These are phyloP conservation scores for Penicillium decumbens DNA, from an alignment of 2,329 filamentous ascomycete genomes.

Conservation along the genomic window DNA sequence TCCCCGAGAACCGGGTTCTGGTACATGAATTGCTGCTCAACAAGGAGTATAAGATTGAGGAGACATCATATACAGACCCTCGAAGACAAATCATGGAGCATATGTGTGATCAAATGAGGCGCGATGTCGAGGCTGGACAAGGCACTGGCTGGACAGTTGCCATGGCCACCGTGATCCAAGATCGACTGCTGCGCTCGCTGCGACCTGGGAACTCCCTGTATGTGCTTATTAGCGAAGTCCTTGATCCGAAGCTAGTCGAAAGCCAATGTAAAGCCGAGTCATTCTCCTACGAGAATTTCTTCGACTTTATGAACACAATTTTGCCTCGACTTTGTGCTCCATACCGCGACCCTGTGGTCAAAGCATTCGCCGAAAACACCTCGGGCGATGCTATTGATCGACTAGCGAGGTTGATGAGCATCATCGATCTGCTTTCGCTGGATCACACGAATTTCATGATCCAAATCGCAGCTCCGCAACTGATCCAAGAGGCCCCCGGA, in stretches of 20 bases:
- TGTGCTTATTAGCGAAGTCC: conserved; percentile 55
- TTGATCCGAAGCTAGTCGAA: conserved; percentile 56
- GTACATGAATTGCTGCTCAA: conserved; percentile 63
- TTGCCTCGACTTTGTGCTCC: conserved; percentile 62
- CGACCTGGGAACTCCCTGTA: conserved; percentile 59
- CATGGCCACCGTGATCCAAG: conserved; percentile 62
- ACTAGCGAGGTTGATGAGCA: conserved; percentile 57
- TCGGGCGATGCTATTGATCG: conserved; percentile 58
- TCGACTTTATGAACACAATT: conserved; percentile 58
- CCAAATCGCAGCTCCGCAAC: conserved; percentile 55
- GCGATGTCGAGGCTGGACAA: conserved; percentile 52
- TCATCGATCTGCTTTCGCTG: conserved; percentile 59
- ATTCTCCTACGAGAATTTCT: conserved; percentile 62
- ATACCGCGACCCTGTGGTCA: conserved; percentile 57
- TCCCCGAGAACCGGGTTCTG: conserved; percentile 58
- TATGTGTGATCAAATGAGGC: conserved; percentile 57
- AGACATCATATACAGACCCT: conserved; percentile 45
- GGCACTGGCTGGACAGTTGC: conserved; percentile 58
- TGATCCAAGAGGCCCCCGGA: conserved; percentile 57
- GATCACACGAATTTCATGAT: conserved; percentile 65
- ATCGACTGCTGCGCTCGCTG: conserved; percentile 56
- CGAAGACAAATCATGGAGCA: conserved; percentile 56
- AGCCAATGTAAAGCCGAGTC: conserved; percentile 56
- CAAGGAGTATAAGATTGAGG: conserved; percentile 59
- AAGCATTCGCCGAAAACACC: conserved; percentile 50